Percentiles rank a stretch among this genome's conserved stretches.
Evolutionary conservation across 163 green algal genomes (phyloP).

Genomic region (Trebouxiophyceae sp.): DNA sequence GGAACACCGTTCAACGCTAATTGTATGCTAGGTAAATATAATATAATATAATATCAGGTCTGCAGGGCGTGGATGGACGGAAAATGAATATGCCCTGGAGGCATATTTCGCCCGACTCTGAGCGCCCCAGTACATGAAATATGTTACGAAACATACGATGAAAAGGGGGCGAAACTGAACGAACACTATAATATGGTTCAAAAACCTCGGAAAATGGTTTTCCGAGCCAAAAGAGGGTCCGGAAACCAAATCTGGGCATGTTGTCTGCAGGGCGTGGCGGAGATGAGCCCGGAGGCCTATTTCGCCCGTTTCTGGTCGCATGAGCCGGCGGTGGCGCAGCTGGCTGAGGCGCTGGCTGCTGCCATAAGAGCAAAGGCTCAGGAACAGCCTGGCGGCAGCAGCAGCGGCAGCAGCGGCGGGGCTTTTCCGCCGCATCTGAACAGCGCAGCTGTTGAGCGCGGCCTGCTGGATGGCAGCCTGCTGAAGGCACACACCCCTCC

Average conservation of each 20-base stretch:
- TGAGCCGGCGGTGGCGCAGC: slow-evolving; percentile 19
- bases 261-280: slow-evolving; percentile 20
- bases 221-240: background rate
- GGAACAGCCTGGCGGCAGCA: slow-evolving; percentile 14
- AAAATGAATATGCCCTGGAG: background rate
- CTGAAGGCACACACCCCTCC: slow-evolving; percentile 19
- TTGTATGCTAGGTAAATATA: too few species aligned
- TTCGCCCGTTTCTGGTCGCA: slow-evolving; percentile 15
- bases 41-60: too few species aligned
- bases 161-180: too few species aligned
- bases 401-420: slow-evolving; percentile 2
- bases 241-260: background rate
- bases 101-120: background rate
- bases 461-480: slow-evolving; percentile 23
- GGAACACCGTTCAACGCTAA: too few species aligned
- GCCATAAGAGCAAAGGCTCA: too few species aligned
- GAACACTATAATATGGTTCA: too few species aligned
- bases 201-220: too few species aligned
- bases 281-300: slow-evolving; percentile 31
- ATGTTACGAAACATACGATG: background rate
- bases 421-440: slow-evolving; percentile 15
- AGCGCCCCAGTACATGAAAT: background rate
- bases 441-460: slow-evolving; percentile 25
- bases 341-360: slow-evolving; percentile 35
- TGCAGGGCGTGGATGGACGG: too few species aligned